Base-by-base conservation (phyloP, 371 early-diverging fungal species). In the Synchytrium microbalum region DNA sequence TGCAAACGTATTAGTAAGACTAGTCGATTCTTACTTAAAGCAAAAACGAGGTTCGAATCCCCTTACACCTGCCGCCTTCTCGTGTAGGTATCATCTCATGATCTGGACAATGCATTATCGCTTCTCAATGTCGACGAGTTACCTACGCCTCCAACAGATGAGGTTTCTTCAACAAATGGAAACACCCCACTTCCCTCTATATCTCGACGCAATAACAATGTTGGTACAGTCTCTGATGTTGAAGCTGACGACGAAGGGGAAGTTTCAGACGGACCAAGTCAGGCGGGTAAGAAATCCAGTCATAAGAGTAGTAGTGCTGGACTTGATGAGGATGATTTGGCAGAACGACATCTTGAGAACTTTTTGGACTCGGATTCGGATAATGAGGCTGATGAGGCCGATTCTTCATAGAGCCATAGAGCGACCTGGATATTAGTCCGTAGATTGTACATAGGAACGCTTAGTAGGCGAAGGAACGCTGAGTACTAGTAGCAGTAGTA, bases 1-100 rank as follows among this genome's bases (percentile, higher is more conserved):
- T 3, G 88, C 89, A 27, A 89, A 89, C 62, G 79, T 89, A 16
- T 73, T 89, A 60, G 89, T 88, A 67, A 73, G 75, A 13, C 8
- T 38, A 38, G 5, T 38, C 46, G 19, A 10, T 38, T 38, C n/a
- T n/a, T n/a, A n/a, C n/a, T n/a, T n/a, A n/a, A n/a, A n/a, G n/a
- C n/a, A n/a, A 38, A 38, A 19, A 38, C 5, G 46, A 10, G 19
- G 46, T 5, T 19, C 46, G 5, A 38, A 19, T 10, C 10, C 46
- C 19, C 46, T 38, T 10, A 38, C 5, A 19, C 5, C 5, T 38
- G 46, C 19, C 46, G 19, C 5, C 46, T 10, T 19, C 46, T 19
- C 5, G 10, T 19, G 19, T 19, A 38, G 46, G 46, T 38, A 38
- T 19, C 46, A 10, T 5, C 46, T 38, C 10, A 38, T 10, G 46